A percentile compares a stretch with the other conserved stretches of the same genome.
phyloP scores from a whole-genome alignment of 768 basidiomycete species.

The Piloderma croceum region DNA sequence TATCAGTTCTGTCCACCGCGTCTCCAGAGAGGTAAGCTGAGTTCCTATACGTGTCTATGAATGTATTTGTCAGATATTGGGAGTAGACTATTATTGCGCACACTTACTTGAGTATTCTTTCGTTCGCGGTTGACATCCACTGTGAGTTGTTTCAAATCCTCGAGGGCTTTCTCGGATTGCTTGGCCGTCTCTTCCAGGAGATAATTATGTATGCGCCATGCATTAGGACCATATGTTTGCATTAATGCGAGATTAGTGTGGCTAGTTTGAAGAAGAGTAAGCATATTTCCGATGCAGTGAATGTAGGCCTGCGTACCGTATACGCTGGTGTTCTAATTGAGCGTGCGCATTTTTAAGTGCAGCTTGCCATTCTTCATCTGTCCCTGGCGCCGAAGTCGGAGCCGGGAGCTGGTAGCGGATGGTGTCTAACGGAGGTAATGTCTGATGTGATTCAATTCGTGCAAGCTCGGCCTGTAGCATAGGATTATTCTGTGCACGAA shows the following conservation, averaged over 20 bases:
- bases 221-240: slow-evolving; percentile 84
- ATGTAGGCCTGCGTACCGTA: slow-evolving; percentile 46
- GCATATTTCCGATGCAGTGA: neutral
- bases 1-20: slow-evolving; percentile 88
- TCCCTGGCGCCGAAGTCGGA: slow-evolving; percentile 54
- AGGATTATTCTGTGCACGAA: slow-evolving; percentile 50
- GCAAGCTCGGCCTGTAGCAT: slow-evolving; percentile 67
- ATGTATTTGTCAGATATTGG: slow-evolving; percentile 1
- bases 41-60: slow-evolving; percentile 68
- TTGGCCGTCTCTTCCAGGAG: slow-evolving; percentile 73
- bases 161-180: slow-evolving; percentile 64
- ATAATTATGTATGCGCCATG: slow-evolving; percentile 90
- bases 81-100: neutral
- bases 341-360: slow-evolving; percentile 73
- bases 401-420: slow-evolving; percentile 70
- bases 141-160: slow-evolving; percentile 71
- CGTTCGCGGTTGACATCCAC: slow-evolving; percentile 84
- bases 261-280: slow-evolving; percentile 34
- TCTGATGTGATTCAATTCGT: slow-evolving; percentile 64
- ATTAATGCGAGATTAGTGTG: slow-evolving; percentile 78
- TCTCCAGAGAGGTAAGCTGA: slow-evolving; percentile 78
- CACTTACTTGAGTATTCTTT: slow-evolving; percentile 74
- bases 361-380: slow-evolving; percentile 71
- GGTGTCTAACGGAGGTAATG: slow-evolving; percentile 63
- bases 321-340: slow-evolving; percentile 79